Base-by-base conservation (phyloP, 768 basidiomycete genomes). In the Boletus insuetus region DNA sequence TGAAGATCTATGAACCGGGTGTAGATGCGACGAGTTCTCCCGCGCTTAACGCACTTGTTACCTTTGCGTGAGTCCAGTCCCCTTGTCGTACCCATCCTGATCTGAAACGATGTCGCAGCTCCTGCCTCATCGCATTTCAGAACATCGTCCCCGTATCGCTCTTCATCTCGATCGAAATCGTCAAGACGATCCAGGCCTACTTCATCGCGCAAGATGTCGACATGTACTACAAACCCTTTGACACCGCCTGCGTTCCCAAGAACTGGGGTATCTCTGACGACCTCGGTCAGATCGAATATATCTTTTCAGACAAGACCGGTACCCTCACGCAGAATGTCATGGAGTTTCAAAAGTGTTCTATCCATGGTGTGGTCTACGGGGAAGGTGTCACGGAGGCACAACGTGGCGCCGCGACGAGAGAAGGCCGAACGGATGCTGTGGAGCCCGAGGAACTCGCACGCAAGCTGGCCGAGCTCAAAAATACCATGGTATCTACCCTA, bases 221-320 rank as follows among this genome's bases (percentile, higher is more conserved):
- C 71, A 95, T 98, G 93, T 97, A 93, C 77, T 97, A 97, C 74
- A 76, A 81, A 55, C 84, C 87, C 37, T 87, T 87, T 69, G 86
- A 97, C 67, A 87, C 91, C 2, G 76, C 92, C 1, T 98, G 96
- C 64, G 85, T 94, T 4, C 95, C 96, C 26, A 98, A 98, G 71
- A 95, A 92, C 6, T 98, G 96, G 95, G 96, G 95, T 68, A 95
- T 98, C 64, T 97, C 94, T 4, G 96, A 98, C 69, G 96, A 98
- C 74, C 84, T 99, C 2, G 96, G 96, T 24, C 96, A 98, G 75
- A 98, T 98, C 71, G 95, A 98, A 76, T 99, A 96, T 70, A 79
- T 89, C 66, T 89, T 89, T 68, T 94, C 89, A 11, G 93, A 95
- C 80, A 96, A 96, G 78, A 96, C 94, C 0, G 94, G 93, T 22